Conservation (phyloP, 1,284 basidiomycete genomes). For the Pseudozyma tsukubaensis region DNA sequence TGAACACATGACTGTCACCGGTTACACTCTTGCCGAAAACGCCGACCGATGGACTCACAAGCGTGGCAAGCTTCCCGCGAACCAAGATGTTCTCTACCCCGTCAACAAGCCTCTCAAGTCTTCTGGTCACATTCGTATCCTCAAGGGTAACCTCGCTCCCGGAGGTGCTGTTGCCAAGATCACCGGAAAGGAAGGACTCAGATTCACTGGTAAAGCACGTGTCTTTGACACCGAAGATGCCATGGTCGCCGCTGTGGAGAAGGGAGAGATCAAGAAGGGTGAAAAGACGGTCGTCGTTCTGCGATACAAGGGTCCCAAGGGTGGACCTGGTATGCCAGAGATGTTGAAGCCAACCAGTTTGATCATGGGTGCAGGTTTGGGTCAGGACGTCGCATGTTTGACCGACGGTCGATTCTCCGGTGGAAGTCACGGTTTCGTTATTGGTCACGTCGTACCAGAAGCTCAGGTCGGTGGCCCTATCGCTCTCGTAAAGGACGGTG, state of each 20-base stretch:
- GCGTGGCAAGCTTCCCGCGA: conserved; percentile 58
- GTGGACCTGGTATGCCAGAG: conserved; percentile 92
- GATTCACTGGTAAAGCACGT: conserved; percentile 66
- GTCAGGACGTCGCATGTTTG: conserved; percentile 88
- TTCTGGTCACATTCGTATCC: conserved; percentile 66
- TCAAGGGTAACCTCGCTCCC: conserved; percentile 67
- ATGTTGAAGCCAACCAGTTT: conserved; percentile 78
- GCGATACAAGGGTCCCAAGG: conserved; percentile 68
- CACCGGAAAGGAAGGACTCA: conserved; percentile 67
- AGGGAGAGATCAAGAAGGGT: conserved; percentile 63
- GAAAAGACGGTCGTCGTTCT: conserved; percentile 68
- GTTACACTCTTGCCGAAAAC: conserved; percentile 65
- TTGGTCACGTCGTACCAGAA: conserved; percentile 92
- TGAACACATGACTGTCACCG: conserved; percentile 67
- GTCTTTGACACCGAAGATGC: conserved; percentile 68
- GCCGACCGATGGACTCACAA: conserved; percentile 76
- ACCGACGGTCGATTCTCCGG: conserved; percentile 98
- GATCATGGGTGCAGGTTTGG: conserved; percentile 83
- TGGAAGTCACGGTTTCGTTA: conserved; percentile 78
- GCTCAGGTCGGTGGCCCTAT: conserved; percentile 91
- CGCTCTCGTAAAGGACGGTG: conserved; percentile 86
- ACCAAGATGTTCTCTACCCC: conserved; percentile 64
- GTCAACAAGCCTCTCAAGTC: conserved; percentile 64
- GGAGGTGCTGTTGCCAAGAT: conserved; percentile 68
- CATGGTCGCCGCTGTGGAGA: conserved; percentile 65